A percentile compares a stretch with the other conserved stretches of the same genome.
Evolutionary conservation across 768 basidiomycete genomes (phyloP).

Genomic region (Calocera cornea): DNA sequence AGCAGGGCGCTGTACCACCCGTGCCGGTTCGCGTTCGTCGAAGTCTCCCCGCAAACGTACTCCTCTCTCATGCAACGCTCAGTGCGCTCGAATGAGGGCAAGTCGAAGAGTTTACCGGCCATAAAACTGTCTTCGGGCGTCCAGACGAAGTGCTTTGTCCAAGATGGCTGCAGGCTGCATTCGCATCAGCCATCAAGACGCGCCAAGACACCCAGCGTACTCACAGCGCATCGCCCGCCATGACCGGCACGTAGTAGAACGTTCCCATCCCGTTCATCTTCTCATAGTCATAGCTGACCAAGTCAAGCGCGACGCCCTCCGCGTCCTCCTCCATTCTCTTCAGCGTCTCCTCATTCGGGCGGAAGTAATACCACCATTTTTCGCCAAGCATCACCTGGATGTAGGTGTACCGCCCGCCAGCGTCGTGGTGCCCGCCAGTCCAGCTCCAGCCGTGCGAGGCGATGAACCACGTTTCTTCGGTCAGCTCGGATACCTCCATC

Average conservation of each 20-base stretch:
- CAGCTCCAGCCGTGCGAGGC: not conserved
- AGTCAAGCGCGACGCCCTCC: not conserved
- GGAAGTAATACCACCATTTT: slow-evolving; percentile 1
- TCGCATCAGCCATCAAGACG: not conserved
- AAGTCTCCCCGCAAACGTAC: not conserved
- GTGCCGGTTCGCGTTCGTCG: not conserved
- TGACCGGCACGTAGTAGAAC: not conserved
- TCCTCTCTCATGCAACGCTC: not conserved
- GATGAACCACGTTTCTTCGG: slow-evolving; percentile 1
- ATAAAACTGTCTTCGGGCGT: not conserved
- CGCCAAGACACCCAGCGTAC: not conserved
- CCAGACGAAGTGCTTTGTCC: not conserved
- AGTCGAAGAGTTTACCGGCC: not conserved
- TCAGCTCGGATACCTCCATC: not conserved
- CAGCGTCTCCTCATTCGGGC: not conserved
- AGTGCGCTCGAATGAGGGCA: not conserved
- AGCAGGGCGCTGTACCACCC: slow-evolving; percentile 2
- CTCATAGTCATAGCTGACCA: not conserved
- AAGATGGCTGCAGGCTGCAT: not conserved
- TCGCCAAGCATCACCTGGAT: not conserved
- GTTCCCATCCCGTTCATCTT: not conserved
- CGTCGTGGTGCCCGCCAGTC: not conserved
- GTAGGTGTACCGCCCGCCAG: not conserved
- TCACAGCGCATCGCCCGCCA: not conserved
- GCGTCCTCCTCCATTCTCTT: not conserved